Evolutionary conservation across 768 basidiomycete genomes (phyloP), one percentile per base, ranked within the genome.

Genomic region (Porpolomopsis calyptriformis): DNA sequence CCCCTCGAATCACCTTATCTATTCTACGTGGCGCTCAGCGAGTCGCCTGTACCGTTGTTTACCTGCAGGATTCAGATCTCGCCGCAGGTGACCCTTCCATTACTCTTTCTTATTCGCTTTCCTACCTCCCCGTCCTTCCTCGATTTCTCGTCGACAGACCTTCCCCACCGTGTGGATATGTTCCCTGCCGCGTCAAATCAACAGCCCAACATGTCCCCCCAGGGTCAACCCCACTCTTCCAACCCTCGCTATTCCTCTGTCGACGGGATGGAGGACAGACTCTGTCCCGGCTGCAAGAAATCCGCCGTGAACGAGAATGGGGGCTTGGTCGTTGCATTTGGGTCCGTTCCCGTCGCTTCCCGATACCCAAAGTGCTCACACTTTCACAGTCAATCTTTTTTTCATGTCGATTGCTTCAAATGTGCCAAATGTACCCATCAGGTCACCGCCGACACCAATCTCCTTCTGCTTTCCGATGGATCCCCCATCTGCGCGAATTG

Each of bases 401-500:
- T 94, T 72, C 92, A 92, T 53, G 82, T 90, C 49, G 82, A 88
- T 62, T 91, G 90, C 66, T 97, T 97, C 74, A 90, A 87, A 54
- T 99, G 96, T 60, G 92, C 92, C 31, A 99, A 98, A 68, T 98
- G 94, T 62, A 71, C 76, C 48, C 78, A 92, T 61, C 78, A 85
- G 59, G 93, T 98, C 53, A 93, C 82, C 46, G 91, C 94, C 23
- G 94, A 97, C 64, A 96, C 94, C 20, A 98, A 96, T 66, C 75
- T 99, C n/a, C 76, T 98, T 27, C 72, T 99, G 9, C 79, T 99
- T 42, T 93, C 92, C 25, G 94, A 99, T 64, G 96, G 96, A 19
- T 89, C 85, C n/a, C 96, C 96, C 31, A 92, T 99, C 41, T 93
- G 88, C 59, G 80, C 85, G 35, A 81, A 85, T 56, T 94, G 91